Conservation (phyloP, 371 early-diverging fungal species). For the Circinella minor region DNA sequence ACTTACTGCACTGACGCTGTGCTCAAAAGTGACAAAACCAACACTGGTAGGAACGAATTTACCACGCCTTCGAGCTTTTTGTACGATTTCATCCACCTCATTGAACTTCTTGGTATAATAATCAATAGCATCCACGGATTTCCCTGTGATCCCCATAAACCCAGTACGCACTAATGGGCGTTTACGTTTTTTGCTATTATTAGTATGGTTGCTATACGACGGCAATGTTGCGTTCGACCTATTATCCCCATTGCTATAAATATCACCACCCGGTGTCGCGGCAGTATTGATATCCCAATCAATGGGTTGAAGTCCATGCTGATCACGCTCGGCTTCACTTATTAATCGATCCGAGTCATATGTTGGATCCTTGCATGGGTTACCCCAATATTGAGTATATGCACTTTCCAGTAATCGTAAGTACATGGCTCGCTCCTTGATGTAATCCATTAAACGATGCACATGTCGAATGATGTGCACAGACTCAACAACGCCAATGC, state of each 20-base stretch:
- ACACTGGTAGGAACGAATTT: constrained; percentile 64
- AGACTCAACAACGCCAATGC: constrained; percentile 62
- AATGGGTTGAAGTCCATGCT: neutral
- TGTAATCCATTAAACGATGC: constrained; percentile 45
- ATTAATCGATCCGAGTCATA: constrained; percentile 46
- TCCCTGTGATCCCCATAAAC: constrained; percentile 46
- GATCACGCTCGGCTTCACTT: constrained; percentile 33
- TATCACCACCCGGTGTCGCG: neutral
- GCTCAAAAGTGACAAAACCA: constrained; percentile 84
- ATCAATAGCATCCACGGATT: constrained; percentile 71
- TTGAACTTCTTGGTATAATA: constrained; percentile 67
- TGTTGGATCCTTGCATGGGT: constrained; percentile 46
- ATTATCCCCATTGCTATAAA: neutral
- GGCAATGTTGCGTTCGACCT: neutral
- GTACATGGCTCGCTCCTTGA: constrained; percentile 49
- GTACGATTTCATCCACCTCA: constrained; percentile 63
- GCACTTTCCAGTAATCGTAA: constrained; percentile 47
- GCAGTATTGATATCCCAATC: constrained; percentile 6
- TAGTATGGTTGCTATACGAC: neutral
- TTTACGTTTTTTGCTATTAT: constrained; percentile 14
- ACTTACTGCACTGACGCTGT: constrained; percentile 64
- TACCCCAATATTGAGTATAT: constrained; percentile 51
- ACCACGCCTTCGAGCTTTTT: constrained; percentile 60
- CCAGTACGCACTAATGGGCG: constrained; percentile 39
- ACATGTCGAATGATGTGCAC: constrained; percentile 66